Evolutionary conservation across 805 yeast genomes (phyloP).

Genomic region (Tetrapisispora taiwanensis): DNA sequence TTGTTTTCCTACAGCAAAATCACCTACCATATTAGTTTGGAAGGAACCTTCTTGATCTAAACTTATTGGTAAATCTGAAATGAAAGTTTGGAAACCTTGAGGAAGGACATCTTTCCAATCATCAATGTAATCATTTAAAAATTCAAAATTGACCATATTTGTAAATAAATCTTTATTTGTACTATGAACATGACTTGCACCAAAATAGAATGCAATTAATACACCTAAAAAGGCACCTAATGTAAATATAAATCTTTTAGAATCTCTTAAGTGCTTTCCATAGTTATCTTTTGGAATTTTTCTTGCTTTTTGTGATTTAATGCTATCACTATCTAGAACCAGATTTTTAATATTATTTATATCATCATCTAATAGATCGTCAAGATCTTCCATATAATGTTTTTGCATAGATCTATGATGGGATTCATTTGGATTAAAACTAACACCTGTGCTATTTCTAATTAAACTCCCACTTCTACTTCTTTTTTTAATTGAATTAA

Average conservation of each 20-base stretch:
- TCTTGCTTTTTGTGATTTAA: background rate
- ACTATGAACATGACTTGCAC: slow-evolving; percentile 27
- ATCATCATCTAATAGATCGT: background rate
- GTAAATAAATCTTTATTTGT: slow-evolving; percentile 31
- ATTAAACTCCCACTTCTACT: background rate
- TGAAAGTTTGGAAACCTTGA: slow-evolving; percentile 44
- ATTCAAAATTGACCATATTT: slow-evolving; percentile 45
- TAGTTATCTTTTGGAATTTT: background rate
- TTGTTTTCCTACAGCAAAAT: slow-evolving; percentile 77
- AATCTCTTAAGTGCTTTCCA: slow-evolving; percentile 28
- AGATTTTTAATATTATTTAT: too few relatives aligned
- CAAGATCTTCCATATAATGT: background rate
- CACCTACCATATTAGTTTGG: slow-evolving; percentile 50
- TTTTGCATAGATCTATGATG: background rate
- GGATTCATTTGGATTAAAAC: background rate
- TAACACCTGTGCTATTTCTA: background rate
- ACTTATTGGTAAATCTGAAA: slow-evolving; percentile 39
- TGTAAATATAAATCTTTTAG: slow-evolving; percentile 51
- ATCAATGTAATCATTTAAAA: slow-evolving; percentile 46
- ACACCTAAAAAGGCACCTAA: slow-evolving; percentile 71
- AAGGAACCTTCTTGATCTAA: slow-evolving; percentile 10
- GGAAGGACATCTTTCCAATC: slow-evolving; percentile 77
- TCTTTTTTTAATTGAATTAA: background rate
- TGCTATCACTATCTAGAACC: too few relatives aligned
- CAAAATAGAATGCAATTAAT: slow-evolving; percentile 51